Conservation (phyloP, 1,284 basidiomycete species). For the Cutaneotrichosporon curvatum region DNA sequence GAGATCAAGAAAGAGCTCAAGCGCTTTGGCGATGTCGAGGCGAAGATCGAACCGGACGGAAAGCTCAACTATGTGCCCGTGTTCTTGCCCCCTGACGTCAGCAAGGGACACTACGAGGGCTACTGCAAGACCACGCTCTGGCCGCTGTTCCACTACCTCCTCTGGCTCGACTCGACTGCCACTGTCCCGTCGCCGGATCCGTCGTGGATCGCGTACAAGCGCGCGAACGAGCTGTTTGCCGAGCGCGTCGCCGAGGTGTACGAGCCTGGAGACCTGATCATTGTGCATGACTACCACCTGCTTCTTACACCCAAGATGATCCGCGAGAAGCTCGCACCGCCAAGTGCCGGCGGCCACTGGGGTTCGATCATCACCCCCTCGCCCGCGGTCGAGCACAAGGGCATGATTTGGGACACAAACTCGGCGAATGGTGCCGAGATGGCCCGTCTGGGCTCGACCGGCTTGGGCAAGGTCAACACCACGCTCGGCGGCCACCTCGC, state of each 20-base stretch:
- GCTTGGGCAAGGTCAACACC: conserved; percentile 26
- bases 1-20: conserved; percentile 60
- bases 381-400: conserved; percentile 23
- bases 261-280: conserved; percentile 80
- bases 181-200: conserved; percentile 55
- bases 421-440: conserved; percentile 1
- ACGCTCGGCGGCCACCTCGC: conserved; percentile 24
- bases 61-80: conserved; percentile 74
- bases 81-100: conserved; percentile 83
- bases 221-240: conserved; percentile 82
- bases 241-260: conserved; percentile 67
- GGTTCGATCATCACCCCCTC: conserved; percentile 20
- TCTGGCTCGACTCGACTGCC: conserved; percentile 79
- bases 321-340: conserved; percentile 64
- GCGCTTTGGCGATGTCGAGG: conserved; percentile 56
- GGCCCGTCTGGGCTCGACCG: neutral
- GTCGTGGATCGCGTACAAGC: conserved; percentile 75
- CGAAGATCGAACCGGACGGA: conserved; percentile 48
- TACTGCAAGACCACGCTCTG: conserved; percentile 98
- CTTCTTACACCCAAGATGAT: conserved; percentile 82
- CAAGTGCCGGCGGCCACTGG: conserved; percentile 18
- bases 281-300: conserved; percentile 90
- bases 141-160: conserved; percentile 97
- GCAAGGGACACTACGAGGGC: conserved; percentile 90
- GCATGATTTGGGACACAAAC: conserved; percentile 33